Evolutionary conservation across 352 stramenopile species (phyloP).

Genomic region (Globisporangium mamillatum): DNA sequence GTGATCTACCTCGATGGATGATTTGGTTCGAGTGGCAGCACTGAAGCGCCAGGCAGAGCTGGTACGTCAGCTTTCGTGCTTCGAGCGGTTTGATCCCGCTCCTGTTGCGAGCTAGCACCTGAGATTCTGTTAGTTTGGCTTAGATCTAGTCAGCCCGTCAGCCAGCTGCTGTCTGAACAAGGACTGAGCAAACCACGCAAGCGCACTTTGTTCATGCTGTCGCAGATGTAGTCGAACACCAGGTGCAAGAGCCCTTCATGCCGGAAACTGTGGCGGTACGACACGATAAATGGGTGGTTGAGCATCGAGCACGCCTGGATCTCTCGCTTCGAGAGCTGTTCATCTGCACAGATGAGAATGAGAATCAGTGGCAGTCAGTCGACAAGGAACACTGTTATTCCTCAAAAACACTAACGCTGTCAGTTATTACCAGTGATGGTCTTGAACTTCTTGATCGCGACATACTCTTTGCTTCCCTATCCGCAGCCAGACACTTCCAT

Average conservation of each 20-base stretch:
- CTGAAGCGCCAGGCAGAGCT: constrained; percentile 73
- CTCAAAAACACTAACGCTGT: background rate
- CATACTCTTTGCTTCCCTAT: constrained; percentile 55
- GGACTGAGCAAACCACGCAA: background rate
- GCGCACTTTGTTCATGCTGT: constrained; percentile 66
- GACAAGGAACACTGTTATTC: background rate
- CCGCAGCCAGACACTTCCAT: background rate
- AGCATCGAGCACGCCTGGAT: constrained; percentile 84
- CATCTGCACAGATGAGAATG: constrained; percentile 29
- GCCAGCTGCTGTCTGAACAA: background rate
- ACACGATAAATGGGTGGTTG: constrained; percentile 77
- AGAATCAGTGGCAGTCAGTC: background rate
- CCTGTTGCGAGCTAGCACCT: constrained; percentile 60
- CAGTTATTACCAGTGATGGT: constrained; percentile 37
- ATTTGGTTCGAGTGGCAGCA: constrained; percentile 78
- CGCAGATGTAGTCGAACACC: constrained; percentile 75
- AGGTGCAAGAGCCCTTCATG: constrained; percentile 73
- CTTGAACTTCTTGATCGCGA: constrained; percentile 87
- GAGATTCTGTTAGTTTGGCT: background rate
- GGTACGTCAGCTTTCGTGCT: constrained; percentile 52
- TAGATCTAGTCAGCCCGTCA: background rate
- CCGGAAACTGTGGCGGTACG: constrained; percentile 77
- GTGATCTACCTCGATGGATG: constrained; percentile 64
- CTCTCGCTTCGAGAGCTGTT: constrained; percentile 75
- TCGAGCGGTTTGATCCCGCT: constrained; percentile 53